Base-by-base conservation (phyloP, 83 land plant species). In the Thuja plicata region DNA sequence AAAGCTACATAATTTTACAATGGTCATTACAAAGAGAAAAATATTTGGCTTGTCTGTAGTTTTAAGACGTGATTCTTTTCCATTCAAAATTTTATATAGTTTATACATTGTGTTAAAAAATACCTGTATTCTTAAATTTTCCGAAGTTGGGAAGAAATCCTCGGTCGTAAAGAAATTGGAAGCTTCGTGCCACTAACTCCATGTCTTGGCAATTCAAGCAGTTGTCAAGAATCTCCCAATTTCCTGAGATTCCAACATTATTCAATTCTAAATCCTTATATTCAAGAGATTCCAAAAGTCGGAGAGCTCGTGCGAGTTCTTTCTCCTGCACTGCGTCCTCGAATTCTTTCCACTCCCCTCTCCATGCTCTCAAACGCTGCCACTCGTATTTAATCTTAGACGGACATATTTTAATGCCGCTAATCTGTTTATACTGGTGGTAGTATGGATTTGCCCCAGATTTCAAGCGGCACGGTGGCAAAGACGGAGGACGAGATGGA, bases 121-220 rank as follows among this genome's bases (percentile, higher is more conserved):
- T 91, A 96, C 99, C 97, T 55, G 94, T 94, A 84, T 93, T 93
- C 85, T 91, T 91, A 93, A 57, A 96, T 82, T 92, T 95, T 24
- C 98, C 98, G 83, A 97, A 97, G 88, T 73, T 93, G 85, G 93
- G 92, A 82, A 97, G 87, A 54, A 96, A 92, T 10, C 98, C 99
- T 32, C 92, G 85, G 15, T 88, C 88, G 88, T 93, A 89, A 34
- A 97, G 93, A 76, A 94, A 94, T 15, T 87, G 80, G 90, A 96
- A 97, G 41, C 98, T 94, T 86, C 89, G 90, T 0, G 91, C 98
- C 6, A 97, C 99, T 50, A 97, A 93, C 89, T 89, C 90, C 96
- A 97, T 92, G 86, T 97, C 99, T 83, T 92, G 91, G 16, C 98
- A 96, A 92, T 93, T 93, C 91, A 95, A 90, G 88, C 98, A 96